A percentile compares a stretch with the other conserved stretches of the same genome.
These are phyloP conservation scores for Penstemon newberryi DNA, from an alignment of 257 asterid genomes.

Conservation along the genomic window DNA sequence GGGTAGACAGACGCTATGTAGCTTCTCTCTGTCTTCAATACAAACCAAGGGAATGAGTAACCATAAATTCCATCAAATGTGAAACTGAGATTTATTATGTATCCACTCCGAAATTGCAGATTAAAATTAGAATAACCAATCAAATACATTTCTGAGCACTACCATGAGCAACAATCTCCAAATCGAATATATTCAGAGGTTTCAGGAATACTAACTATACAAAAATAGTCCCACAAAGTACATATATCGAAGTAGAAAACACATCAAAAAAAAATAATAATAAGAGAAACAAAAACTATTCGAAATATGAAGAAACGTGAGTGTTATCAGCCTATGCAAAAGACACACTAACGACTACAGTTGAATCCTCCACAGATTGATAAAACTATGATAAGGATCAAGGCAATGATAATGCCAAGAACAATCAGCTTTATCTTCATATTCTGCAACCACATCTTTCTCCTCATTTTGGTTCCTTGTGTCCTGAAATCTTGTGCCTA, in stretches of 20 bases:
- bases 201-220: conserved; percentile 51
- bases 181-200: conserved; percentile 39
- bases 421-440: conserved; percentile 89
- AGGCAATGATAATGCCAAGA: conserved; percentile 67
- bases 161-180: conserved; percentile 15
- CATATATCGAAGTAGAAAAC: conserved; percentile 30
- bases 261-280: conserved; percentile 13
- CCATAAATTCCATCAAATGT: too few relatives aligned
- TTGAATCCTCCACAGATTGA: conserved; percentile 71
- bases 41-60: too few relatives aligned
- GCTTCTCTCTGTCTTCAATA: too few relatives aligned
- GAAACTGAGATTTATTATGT: too few relatives aligned
- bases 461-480: conserved; percentile 80
- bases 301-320: conserved; percentile 26
- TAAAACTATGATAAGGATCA: conserved; percentile 76
- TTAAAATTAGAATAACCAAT: too few relatives aligned
- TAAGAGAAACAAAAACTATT: conserved; percentile 30
- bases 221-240: conserved; percentile 43
- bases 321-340: conserved; percentile 23
- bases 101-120: too few relatives aligned
- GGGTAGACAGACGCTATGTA: too few relatives aligned
- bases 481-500: conserved; percentile 91
- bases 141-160: neutral
- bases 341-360: conserved; percentile 39
- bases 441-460: conserved; percentile 86